Percentiles rank a stretch among this genome's conserved stretches.
These are phyloP conservation scores for Alternaria sp. DNA, from an alignment of 2,329 filamentous ascomycete species.

Conservation along the genomic window DNA sequence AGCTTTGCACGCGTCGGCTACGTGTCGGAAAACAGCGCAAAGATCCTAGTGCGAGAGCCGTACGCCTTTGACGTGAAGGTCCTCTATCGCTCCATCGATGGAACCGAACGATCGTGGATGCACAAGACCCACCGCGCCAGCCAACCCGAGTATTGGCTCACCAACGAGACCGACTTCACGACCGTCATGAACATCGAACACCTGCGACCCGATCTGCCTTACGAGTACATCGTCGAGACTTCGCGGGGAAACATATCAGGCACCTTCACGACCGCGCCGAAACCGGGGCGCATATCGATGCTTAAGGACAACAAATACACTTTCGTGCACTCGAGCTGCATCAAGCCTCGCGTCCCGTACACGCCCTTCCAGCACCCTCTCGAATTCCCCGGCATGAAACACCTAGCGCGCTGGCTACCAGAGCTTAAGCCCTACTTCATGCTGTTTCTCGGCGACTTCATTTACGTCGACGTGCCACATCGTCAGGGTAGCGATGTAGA, in stretches of 20 bases:
- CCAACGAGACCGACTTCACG: constrained; percentile 83
- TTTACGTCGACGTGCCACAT: constrained; percentile 87
- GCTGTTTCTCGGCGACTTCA: constrained; percentile 81
- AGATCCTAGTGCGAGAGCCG: constrained; percentile 84
- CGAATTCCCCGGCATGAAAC: constrained; percentile 77
- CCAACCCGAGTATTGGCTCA: constrained; percentile 58
- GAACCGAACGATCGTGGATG: constrained; percentile 37
- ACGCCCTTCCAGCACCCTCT: constrained; percentile 82
- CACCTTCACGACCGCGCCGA: constrained; percentile 78
- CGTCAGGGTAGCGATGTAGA: constrained; percentile 74
- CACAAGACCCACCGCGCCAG: constrained; percentile 38
- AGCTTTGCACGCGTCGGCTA: constrained; percentile 89
- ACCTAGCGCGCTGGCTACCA: constrained; percentile 76
- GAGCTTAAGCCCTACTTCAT: constrained; percentile 75
- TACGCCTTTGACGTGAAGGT: constrained; percentile 68
- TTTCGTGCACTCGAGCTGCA: constrained; percentile 91
- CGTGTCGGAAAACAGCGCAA: constrained; percentile 80
- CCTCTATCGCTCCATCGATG: constrained; percentile 40
- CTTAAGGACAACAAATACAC: constrained; percentile 75
- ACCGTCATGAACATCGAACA: constrained; percentile 70
- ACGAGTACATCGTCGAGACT: constrained; percentile 74
- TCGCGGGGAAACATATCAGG: constrained; percentile 84
- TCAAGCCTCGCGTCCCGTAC: constrained; percentile 91
- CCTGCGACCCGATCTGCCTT: constrained; percentile 73
- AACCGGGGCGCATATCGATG: constrained; percentile 65